These are phyloP conservation scores for Pleurotus pulmonarius DNA, from an alignment of 768 basidiomycete species.

Conservation along the genomic window DNA sequence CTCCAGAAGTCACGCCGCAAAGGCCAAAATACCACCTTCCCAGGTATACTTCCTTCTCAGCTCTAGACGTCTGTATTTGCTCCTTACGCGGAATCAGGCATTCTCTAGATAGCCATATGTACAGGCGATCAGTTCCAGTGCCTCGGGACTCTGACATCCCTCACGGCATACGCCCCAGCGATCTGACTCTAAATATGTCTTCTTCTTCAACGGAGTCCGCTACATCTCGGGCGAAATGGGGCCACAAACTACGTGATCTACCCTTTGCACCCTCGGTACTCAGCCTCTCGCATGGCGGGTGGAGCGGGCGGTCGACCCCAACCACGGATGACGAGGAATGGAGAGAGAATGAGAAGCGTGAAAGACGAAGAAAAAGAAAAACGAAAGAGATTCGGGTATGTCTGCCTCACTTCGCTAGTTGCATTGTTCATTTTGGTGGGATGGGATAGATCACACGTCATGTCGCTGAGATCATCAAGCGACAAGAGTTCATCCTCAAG, in stretches of 20 bases:
- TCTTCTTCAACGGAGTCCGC: neutral
- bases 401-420: neutral
- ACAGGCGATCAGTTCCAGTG: neutral
- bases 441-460: slow-evolving; percentile 68
- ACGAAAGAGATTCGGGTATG: slow-evolving; percentile 66
- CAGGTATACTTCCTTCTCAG: slow-evolving; percentile 31
- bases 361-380: slow-evolving; percentile 53
- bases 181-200: neutral
- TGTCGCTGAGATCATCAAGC: slow-evolving; percentile 74
- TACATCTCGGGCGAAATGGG: slow-evolving; percentile 22
- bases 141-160: neutral
- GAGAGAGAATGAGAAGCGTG: slow-evolving; percentile 29
- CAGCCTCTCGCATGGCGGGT: slow-evolving; percentile 15
- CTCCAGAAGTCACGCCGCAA: slow-evolving; percentile 19
- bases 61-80: neutral
- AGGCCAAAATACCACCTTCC: slow-evolving; percentile 65
- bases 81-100: slow-evolving; percentile 15
- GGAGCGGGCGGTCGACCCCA: slow-evolving; percentile 16
- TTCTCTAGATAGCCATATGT: slow-evolving; percentile 16
- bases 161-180: neutral
- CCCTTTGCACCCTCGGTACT: slow-evolving; percentile 12
- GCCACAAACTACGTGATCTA: slow-evolving; percentile 19
- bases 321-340: slow-evolving; percentile 11
- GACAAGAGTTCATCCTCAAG: slow-evolving; percentile 85
- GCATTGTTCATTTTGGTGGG: neutral